Conservation (phyloP, 2,329 filamentous ascomycete genomes). For the Calonectria crousiana region DNA sequence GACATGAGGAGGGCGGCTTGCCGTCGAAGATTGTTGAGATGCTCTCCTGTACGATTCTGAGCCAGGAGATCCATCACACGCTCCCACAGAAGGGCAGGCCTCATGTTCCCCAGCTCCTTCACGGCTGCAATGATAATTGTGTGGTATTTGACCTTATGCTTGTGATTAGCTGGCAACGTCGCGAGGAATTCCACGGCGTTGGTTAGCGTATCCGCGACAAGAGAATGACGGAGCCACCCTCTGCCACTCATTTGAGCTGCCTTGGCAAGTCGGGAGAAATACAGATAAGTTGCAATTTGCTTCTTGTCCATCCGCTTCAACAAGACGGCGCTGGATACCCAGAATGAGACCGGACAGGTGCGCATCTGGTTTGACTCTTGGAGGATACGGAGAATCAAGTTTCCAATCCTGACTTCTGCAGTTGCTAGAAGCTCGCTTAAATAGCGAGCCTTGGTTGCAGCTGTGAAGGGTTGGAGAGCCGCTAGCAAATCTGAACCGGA, state of each 20-base stretch:
- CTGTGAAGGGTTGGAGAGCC: background rate
- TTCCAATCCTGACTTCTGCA: background rate
- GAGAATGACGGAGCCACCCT: background rate
- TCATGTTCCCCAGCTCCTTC: background rate
- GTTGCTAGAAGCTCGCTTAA: background rate
- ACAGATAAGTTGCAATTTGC: background rate
- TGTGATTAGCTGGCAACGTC: background rate
- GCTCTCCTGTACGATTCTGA: background rate
- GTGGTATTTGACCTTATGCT: background rate
- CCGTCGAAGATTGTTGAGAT: background rate
- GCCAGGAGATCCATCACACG: background rate
- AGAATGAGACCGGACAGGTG: background rate
- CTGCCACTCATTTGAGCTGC: background rate
- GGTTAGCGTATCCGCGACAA: background rate
- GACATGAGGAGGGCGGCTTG: slow-evolving; percentile 12
- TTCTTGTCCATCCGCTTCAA: background rate
- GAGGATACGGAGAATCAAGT: background rate
- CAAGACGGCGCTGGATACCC: background rate
- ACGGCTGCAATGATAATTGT: background rate
- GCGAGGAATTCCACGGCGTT: slow-evolving; percentile 11
- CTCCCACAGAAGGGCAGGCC: background rate
- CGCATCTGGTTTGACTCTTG: background rate
- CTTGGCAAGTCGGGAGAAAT: background rate
- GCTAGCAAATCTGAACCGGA: slow-evolving; percentile 28
- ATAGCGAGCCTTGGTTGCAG: background rate